phyloP scores from a whole-genome alignment of 2,329 filamentous ascomycete genomes.

The Colletotrichum nymphaeae region DNA sequence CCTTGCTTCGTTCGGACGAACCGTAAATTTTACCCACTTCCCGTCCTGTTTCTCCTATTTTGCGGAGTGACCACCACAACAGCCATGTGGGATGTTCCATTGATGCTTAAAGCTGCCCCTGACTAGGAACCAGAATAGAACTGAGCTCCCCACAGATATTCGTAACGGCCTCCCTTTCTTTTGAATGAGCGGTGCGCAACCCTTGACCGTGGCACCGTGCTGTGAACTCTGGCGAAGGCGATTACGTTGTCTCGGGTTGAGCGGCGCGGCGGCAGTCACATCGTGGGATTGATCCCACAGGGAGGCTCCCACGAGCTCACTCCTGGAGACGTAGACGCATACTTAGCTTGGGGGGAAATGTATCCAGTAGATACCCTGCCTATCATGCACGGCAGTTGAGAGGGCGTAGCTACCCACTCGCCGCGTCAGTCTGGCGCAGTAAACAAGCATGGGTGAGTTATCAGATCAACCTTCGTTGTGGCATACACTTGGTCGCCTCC shows the following conservation, averaged over 20 bases:
- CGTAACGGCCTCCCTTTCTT: neutral
- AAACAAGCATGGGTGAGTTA: neutral
- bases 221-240: neutral
- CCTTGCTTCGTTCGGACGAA: slow-evolving; percentile 13
- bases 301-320: too few species aligned
- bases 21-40: slow-evolving; percentile 16
- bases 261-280: neutral
- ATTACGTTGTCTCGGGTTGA: too few species aligned
- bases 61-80: neutral
- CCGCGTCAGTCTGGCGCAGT: neutral
- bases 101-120: neutral
- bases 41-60: slow-evolving; percentile 14
- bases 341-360: too few species aligned
- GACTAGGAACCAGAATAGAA: neutral
- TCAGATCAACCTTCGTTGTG: too few species aligned
- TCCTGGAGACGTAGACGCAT: too few species aligned
- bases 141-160: neutral
- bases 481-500: too few species aligned
- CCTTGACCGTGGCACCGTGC: neutral
- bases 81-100: neutral
- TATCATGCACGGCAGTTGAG: slow-evolving; percentile 4
- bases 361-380: neutral
- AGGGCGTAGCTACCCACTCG: neutral
- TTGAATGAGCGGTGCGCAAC: neutral
- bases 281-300: neutral